phyloP scores from a whole-genome alignment of 2,329 filamentous ascomycete species.

The Pseudogymnoascus sp. region DNA sequence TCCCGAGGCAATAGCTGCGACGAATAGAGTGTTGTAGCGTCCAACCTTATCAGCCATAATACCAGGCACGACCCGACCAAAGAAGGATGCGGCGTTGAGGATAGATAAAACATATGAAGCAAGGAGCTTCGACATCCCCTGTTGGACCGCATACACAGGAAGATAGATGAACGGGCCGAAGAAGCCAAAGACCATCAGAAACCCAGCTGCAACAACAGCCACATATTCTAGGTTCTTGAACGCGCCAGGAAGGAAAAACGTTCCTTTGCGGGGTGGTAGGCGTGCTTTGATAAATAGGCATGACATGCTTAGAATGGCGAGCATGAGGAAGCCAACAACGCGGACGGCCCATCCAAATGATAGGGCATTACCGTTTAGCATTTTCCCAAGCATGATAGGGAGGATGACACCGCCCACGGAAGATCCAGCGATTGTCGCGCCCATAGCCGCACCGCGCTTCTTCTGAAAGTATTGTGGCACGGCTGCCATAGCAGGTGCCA shows the following conservation, averaged over 20 bases:
- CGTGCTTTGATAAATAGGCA: slow-evolving; percentile 42
- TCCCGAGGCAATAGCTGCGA: slow-evolving; percentile 12
- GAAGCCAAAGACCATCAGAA: slow-evolving; percentile 33
- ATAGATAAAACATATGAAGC: slow-evolving; percentile 20
- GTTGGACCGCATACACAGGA: slow-evolving; percentile 16
- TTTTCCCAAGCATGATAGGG: slow-evolving; percentile 50
- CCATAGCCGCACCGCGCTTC: slow-evolving; percentile 39
- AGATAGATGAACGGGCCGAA: slow-evolving; percentile 20
- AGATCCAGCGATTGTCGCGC: slow-evolving; percentile 40
- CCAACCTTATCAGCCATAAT: slow-evolving; percentile 16
- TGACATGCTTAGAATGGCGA: slow-evolving; percentile 41
- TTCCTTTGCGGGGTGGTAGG: slow-evolving; percentile 33
- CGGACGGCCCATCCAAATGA: slow-evolving; percentile 12
- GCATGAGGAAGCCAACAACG: slow-evolving; percentile 27
- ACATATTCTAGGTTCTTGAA: slow-evolving; percentile 38
- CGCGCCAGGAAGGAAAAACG: slow-evolving; percentile 40
- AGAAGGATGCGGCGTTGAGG: slow-evolving; percentile 19
- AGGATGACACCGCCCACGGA: slow-evolving; percentile 49
- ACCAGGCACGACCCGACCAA: slow-evolving; percentile 19
- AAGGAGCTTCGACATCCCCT: slow-evolving; percentile 21
- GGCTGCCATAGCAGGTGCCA: slow-evolving; percentile 35
- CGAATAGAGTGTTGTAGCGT: slow-evolving; percentile 29
- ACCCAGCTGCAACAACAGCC: slow-evolving; percentile 32
- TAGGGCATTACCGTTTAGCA: slow-evolving; percentile 34
- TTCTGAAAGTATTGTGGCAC: slow-evolving; percentile 42